A percentile compares a stretch with the other conserved stretches of the same genome.
These are phyloP conservation scores for Alloteropsis angusta DNA, from an alignment of 202 grass and related monocot genomes.

Conservation along the genomic window DNA sequence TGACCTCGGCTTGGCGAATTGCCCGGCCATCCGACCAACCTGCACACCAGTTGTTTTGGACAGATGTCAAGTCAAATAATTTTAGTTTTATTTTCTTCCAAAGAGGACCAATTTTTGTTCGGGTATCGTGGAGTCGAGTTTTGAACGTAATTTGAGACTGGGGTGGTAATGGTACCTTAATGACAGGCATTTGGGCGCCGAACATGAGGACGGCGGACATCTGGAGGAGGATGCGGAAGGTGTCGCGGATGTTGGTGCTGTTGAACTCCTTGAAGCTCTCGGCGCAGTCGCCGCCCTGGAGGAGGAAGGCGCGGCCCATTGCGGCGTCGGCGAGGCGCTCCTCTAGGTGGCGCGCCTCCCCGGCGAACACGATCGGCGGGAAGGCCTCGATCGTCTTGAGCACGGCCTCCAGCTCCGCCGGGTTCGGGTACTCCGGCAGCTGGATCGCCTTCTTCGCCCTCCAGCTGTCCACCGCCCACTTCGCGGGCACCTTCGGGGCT, in stretches of 20 bases:
- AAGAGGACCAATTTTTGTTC: background rate
- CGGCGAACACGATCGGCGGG: slow-evolving; percentile 63
- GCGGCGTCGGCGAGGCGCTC: slow-evolving; percentile 53
- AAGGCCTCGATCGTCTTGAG: slow-evolving; percentile 47
- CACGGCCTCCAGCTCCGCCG: slow-evolving; percentile 30
- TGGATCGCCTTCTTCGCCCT: slow-evolving; percentile 46
- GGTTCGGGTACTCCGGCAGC: slow-evolving; percentile 52
- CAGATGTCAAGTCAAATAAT: too few relatives aligned
- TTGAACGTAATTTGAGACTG: too few relatives aligned
- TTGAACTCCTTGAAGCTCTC: slow-evolving; percentile 83
- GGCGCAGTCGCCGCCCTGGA: slow-evolving; percentile 70
- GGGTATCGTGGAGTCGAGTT: too few relatives aligned
- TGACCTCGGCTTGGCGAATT: slow-evolving; percentile 69
- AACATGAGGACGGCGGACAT: slow-evolving; percentile 69
- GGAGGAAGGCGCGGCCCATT: slow-evolving; percentile 50
- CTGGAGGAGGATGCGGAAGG: slow-evolving; percentile 61
- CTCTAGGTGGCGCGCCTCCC: slow-evolving; percentile 53
- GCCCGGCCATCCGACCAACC: slow-evolving; percentile 64
- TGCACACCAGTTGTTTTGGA: too few relatives aligned
- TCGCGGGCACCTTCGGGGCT: background rate
- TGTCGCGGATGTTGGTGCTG: slow-evolving; percentile 65
- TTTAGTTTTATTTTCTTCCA: background rate
- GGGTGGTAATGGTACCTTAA: slow-evolving; percentile 33
- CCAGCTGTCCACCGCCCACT: slow-evolving; percentile 50
- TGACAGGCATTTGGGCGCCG: slow-evolving; percentile 50